Evolutionary conservation across 2,329 filamentous ascomycete species (phyloP).

Genomic region (Westerdykella aurantiaca): DNA sequence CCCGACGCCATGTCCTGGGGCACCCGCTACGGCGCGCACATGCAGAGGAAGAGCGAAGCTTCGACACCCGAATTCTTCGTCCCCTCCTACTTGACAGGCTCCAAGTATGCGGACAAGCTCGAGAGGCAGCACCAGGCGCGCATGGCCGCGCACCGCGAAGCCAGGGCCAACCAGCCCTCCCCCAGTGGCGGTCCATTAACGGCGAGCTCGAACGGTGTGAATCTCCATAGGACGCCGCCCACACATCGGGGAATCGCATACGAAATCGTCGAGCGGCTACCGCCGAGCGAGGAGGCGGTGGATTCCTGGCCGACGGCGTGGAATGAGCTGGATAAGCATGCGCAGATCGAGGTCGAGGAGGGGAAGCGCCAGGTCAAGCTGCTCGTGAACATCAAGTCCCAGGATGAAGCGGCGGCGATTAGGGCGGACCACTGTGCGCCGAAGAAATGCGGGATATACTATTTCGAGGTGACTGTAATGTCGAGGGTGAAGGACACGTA

Average conservation of each 20-base stretch:
- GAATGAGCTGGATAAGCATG: constrained; percentile 72
- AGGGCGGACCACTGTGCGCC: constrained; percentile 84
- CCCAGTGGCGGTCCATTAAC: constrained; percentile 43
- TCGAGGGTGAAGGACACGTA: constrained; percentile 64
- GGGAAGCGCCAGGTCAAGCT: constrained; percentile 69
- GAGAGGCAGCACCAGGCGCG: constrained; percentile 64
- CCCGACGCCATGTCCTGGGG: constrained; percentile 45
- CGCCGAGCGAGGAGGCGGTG: constrained; percentile 56
- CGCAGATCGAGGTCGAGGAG: constrained; percentile 65
- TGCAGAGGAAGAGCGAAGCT: constrained; percentile 17
- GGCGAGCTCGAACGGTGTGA: constrained; percentile 53
- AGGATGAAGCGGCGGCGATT: constrained; percentile 73
- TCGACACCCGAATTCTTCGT: constrained; percentile 59
- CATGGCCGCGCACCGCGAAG: constrained; percentile 43
- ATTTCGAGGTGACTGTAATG: constrained; percentile 71
- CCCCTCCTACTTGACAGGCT: constrained; percentile 75
- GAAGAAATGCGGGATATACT: constrained; percentile 85
- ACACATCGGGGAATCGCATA: constrained; percentile 73
- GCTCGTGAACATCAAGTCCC: constrained; percentile 49
- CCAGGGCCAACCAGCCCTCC: constrained; percentile 40
- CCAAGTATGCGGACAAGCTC: constrained; percentile 70
- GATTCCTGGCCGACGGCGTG: constrained; percentile 75
- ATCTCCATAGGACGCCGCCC: constrained; percentile 56
- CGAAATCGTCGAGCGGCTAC: constrained; percentile 74
- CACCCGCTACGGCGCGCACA: constrained; percentile 18